Evolutionary conservation across 23 red algal species (phyloP).

Genomic region (Pyropia yezoensis): DNA sequence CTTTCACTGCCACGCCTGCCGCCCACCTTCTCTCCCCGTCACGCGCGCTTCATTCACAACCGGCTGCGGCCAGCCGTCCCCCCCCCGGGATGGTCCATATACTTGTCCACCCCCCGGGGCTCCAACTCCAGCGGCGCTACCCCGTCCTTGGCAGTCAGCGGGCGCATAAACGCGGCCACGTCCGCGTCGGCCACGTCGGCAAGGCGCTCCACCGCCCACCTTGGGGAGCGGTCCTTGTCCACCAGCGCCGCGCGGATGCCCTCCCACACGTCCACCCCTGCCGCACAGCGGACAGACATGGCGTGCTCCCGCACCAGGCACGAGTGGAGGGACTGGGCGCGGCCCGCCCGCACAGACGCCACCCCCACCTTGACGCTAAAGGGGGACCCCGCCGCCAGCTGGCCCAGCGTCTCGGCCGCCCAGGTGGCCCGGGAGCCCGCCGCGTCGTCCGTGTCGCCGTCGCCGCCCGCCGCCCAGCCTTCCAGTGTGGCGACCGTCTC

Average conservation of each 20-base stretch:
- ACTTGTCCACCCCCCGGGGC: too few relatives aligned
- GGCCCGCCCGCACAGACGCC: conserved; percentile 35
- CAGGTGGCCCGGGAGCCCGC: conserved; percentile 2
- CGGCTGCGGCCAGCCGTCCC: too few relatives aligned
- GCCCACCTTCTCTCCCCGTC: too few relatives aligned
- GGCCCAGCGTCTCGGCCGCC: conserved; percentile 19
- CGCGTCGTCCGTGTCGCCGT: not conserved
- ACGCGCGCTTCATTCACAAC: too few relatives aligned
- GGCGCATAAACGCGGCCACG: conserved; percentile 11
- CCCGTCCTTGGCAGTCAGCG: too few relatives aligned
- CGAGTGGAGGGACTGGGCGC: conserved; percentile 22
- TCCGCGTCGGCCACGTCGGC: conserved; percentile 30
- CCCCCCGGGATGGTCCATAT: too few relatives aligned
- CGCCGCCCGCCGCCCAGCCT: not conserved
- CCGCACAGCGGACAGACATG: conserved; percentile 22
- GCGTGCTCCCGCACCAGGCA: conserved; percentile 69
- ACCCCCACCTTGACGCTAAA: conserved; percentile 45
- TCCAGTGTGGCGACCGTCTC: conserved; percentile 20
- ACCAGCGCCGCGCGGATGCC: conserved; percentile 77
- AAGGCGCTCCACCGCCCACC: conserved; percentile 38
- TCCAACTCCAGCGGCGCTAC: too few relatives aligned
- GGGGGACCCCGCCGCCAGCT: conserved; percentile 23
- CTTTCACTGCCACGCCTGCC: too few relatives aligned
- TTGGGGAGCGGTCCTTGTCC: conserved; percentile 47
- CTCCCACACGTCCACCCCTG: conserved; percentile 57